phyloP scores from a whole-genome alignment of 345 rosid genomes.

The Trapa bicornis region DNA sequence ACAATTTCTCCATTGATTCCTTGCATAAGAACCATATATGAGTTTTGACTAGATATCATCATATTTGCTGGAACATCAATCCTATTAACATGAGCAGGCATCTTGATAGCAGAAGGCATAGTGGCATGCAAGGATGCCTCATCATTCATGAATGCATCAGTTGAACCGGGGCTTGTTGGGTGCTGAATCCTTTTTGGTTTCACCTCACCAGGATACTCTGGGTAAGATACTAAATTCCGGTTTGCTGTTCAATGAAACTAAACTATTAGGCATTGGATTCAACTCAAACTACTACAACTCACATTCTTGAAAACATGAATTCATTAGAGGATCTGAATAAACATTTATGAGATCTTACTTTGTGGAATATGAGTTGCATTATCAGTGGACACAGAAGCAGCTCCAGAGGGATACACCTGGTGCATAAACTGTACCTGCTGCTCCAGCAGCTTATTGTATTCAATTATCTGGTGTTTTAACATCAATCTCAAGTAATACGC shows the following conservation, averaged over 20 bases:
- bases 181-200: constrained; percentile 55
- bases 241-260: constrained; percentile 34
- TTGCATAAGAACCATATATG: constrained; percentile 59
- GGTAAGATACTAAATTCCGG: constrained; percentile 52
- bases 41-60: constrained; percentile 44
- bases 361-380: constrained; percentile 69
- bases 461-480: constrained; percentile 84
- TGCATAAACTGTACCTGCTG: constrained; percentile 77
- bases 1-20: constrained; percentile 77
- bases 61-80: constrained; percentile 48
- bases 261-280: not conserved
- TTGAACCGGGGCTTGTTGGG: constrained; percentile 10
- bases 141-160: constrained; percentile 58
- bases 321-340: not conserved
- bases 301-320: not conserved
- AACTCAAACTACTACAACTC: not conserved
- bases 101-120: constrained; percentile 45
- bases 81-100: constrained; percentile 56
- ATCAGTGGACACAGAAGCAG: constrained; percentile 40
- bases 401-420: constrained; percentile 56
- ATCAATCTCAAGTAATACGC: constrained; percentile 82
- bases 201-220: constrained; percentile 40
- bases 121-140: constrained; percentile 45
- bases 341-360: constrained; percentile 33
- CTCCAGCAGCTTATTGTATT: constrained; percentile 90